Evolutionary conservation across 2,329 filamentous ascomycete species (phyloP).

Genomic region (Biscogniauxia mediterranea): DNA sequence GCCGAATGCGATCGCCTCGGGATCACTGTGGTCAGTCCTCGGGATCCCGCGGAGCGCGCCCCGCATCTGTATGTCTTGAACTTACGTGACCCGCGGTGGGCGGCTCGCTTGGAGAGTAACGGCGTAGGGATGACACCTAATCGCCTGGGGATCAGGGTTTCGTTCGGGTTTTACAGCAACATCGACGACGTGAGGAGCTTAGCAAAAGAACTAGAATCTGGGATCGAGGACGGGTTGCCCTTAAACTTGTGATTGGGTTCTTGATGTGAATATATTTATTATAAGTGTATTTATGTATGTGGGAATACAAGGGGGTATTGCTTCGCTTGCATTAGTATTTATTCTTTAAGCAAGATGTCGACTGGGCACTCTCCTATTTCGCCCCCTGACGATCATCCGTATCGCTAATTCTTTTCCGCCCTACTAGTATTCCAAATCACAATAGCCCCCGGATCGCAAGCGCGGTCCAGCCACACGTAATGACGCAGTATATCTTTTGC

Average conservation of each 20-base stretch:
- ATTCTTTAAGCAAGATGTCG: too few relatives aligned
- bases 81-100: slow-evolving; percentile 7
- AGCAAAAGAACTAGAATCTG: neutral
- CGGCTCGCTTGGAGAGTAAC: neutral
- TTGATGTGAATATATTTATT: too few relatives aligned
- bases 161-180: neutral
- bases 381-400: too few relatives aligned
- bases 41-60: slow-evolving; percentile 18
- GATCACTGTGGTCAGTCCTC: slow-evolving; percentile 23
- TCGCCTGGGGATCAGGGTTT: neutral
- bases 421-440: neutral
- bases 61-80: slow-evolving; percentile 32
- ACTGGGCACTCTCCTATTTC: too few relatives aligned
- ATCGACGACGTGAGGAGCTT: neutral
- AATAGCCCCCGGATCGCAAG: neutral
- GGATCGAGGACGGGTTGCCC: neutral
- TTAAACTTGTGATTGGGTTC: neutral
- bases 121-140: neutral
- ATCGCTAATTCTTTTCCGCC: too few relatives aligned
- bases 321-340: too few relatives aligned
- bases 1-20: slow-evolving; percentile 20
- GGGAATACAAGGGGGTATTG: too few relatives aligned
- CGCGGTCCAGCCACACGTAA: neutral
- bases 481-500: neutral
- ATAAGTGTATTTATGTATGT: too few relatives aligned